phyloP scores from a whole-genome alignment of 1,284 basidiomycete species.

The Peniophora sp. region DNA sequence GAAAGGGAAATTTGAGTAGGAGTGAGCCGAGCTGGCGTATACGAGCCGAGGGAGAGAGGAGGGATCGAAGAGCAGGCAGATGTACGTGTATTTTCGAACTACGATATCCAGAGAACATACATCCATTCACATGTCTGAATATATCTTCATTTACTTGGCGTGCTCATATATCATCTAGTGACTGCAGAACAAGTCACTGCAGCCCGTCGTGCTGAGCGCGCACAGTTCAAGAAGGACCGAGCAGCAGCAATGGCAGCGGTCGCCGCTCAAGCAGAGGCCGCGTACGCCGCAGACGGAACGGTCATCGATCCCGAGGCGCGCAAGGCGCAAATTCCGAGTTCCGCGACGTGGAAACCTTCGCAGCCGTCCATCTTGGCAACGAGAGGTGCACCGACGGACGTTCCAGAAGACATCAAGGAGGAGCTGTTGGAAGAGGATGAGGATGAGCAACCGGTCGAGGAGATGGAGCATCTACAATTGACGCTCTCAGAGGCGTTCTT shows the following conservation, averaged over 20 bases:
- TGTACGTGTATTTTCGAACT: slow-evolving; percentile 28
- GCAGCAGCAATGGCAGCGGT: slow-evolving; percentile 70
- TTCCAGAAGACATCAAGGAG: slow-evolving; percentile 8
- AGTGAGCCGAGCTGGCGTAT: slow-evolving; percentile 93
- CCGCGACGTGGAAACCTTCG: slow-evolving; percentile 65
- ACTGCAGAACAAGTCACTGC: slow-evolving; percentile 87
- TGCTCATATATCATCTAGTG: slow-evolving; percentile 25
- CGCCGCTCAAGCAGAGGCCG: slow-evolving; percentile 64
- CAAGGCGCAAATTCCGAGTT: slow-evolving; percentile 52
- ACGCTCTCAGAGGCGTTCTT: slow-evolving; percentile 93
- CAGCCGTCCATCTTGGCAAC: slow-evolving; percentile 10
- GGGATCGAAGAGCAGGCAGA: slow-evolving; percentile 39
- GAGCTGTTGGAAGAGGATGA: slow-evolving; percentile 11
- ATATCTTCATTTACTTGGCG: neutral
- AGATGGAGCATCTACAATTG: slow-evolving; percentile 90
- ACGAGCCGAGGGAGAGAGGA: slow-evolving; percentile 61
- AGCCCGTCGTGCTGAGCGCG: slow-evolving; percentile 75
- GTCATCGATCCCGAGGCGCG: slow-evolving; percentile 39
- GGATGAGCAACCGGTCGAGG: slow-evolving; percentile 38
- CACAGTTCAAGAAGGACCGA: slow-evolving; percentile 87
- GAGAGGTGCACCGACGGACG: slow-evolving; percentile 7
- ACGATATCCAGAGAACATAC: neutral
- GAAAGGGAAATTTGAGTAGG: slow-evolving; percentile 89
- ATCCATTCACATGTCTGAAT: neutral
- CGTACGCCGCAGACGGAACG: slow-evolving; percentile 61